Evolutionary conservation across 73 alveolate species (phyloP), one percentile per base, ranked within the genome.

Genomic region (Blepharisma japonicum): DNA sequence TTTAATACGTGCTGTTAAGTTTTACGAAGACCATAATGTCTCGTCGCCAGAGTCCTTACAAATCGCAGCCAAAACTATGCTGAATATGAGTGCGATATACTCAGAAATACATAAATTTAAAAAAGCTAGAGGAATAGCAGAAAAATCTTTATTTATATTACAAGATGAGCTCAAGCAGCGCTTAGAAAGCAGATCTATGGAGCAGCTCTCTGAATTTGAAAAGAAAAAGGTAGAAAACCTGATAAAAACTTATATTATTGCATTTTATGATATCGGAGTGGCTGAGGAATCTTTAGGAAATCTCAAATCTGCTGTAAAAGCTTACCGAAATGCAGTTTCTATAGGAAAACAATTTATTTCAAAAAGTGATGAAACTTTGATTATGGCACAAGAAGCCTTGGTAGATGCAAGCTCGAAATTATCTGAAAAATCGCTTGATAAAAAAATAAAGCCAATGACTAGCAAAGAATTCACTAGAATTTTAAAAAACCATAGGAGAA

Each of bases 131-230:
- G 23, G 5, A 14, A 14, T 61, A 8, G 74, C 74, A 2, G 74
- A 61, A 25, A 39, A 61, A 20, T 61, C 49, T 61, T 25, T 61
- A 39, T 14, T 18, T 18, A 61, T 39, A 1, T 39, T 61, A 14
- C 74, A 61, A 25, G 14, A n/a, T 61, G 74, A 61, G 74, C 46
- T 61, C 50, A 61, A 61, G 46, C 14, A 8, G 14, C 39, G 74
- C 18, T 25, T 61, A 20, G 46, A n/a, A 14, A 39, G 4, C 2
- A 61, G 23, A 61, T n/a, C 14, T 61, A 0, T 61, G 5, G 18
- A 61, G 4, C 14, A 14, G n/a, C 14, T 61, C n/a, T n/a, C 14
- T 8, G 49, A 11, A 9, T 14, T 14, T 14, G 74, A 61, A 61
- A 61, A 61, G 47, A 61, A 61, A 61, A n/a, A 25, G 3, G 39